Base-by-base conservation (phyloP, 2,329 filamentous ascomycete species). In the Nemania sp. region DNA sequence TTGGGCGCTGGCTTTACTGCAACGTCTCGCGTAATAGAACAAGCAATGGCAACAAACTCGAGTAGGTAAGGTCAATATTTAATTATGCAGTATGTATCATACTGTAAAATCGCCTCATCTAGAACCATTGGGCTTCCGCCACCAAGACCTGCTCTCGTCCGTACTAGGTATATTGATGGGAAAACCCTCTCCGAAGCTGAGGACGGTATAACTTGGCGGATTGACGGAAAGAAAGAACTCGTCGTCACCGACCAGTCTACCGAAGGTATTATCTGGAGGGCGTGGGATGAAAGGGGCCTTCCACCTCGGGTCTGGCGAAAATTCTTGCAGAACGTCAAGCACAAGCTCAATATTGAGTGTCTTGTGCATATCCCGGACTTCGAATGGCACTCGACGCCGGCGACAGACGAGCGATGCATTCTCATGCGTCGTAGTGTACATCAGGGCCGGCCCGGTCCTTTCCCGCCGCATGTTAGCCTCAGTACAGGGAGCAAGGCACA, bases 161-260 rank as follows among this genome's bases (percentile, higher is more conserved):
- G 17, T 17, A 22, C 28, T 22, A 9, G 30, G 31, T 6, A 42
- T 30, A 31, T 57, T 66, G 1, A 31, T 19, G 1, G 60, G 58
- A 54, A 66, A 64, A 1, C 56, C 62, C 11, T 64, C 54, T 0
- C 55, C 59, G 24, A 67, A 69, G 36, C 60, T 62, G 47, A 66
- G 66, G 8, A 62, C 63, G 5, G 61, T 64, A 37, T 68, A 69
- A 14, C 55, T 61, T 6, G 64, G 57, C 19, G 63, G 49, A 23
- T 63, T 55, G n/a, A 69, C 57, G 17, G 64, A 59, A 6, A 69
- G 23, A 24, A 69, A 46, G 36, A 67, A 67, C 11, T 67, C 60
- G 30, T 68, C 67, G 28, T 69, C 67, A 20, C 65, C 64, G 6
- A 62, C 52, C 7, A 64, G 39, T 40, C 45, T 57, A 23, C 51